Percentiles rank a stretch among this genome's conserved stretches.
phyloP scores from a whole-genome alignment of 441 rosid species.

The Mallotus japonicus region DNA sequence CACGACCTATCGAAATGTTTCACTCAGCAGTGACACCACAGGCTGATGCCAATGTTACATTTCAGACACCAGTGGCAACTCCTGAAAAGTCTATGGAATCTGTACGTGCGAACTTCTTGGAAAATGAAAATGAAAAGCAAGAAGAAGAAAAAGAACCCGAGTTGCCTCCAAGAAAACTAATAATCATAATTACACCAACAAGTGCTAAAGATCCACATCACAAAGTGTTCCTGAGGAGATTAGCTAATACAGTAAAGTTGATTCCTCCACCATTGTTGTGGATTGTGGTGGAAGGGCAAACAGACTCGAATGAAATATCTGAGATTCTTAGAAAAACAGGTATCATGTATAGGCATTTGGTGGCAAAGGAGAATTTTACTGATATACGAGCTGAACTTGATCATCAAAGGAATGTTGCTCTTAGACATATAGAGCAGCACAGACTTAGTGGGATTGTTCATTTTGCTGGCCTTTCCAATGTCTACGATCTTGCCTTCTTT shows the following conservation, averaged over 20 bases:
- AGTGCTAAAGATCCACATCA: slow-evolving; percentile 34
- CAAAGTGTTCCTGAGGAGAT: slow-evolving; percentile 57
- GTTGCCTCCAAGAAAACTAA: slow-evolving; percentile 36
- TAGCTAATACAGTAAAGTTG: slow-evolving; percentile 66
- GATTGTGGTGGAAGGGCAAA: slow-evolving; percentile 69
- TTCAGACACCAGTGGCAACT: slow-evolving; percentile 20
- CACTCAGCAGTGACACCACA: slow-evolving; percentile 19
- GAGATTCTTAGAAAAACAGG: slow-evolving; percentile 73
- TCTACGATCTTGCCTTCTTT: slow-evolving; percentile 88
- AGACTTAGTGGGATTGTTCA: slow-evolving; percentile 80
- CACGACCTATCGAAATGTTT: slow-evolving; percentile 32
- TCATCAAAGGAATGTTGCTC: slow-evolving; percentile 73
- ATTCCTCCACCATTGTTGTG: slow-evolving; percentile 76
- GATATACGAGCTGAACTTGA: slow-evolving; percentile 59
- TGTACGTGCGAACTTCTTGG: too few species aligned
- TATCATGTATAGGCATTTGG: slow-evolving; percentile 82
- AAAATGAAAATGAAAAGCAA: neutral
- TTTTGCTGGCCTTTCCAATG: slow-evolving; percentile 77
- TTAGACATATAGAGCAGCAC: slow-evolving; percentile 77
- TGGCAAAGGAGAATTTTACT: slow-evolving; percentile 68
- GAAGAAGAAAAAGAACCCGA: slow-evolving; percentile 21
- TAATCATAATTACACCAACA: slow-evolving; percentile 67
- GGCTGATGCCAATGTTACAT: neutral
- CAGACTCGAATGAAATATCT: slow-evolving; percentile 44
- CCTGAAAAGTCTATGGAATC: neutral